A percentile compares a stretch with the other conserved stretches of the same genome.
These are phyloP conservation scores for Thelonectria rubi DNA, from an alignment of 2,329 filamentous ascomycete genomes.

Conservation along the genomic window DNA sequence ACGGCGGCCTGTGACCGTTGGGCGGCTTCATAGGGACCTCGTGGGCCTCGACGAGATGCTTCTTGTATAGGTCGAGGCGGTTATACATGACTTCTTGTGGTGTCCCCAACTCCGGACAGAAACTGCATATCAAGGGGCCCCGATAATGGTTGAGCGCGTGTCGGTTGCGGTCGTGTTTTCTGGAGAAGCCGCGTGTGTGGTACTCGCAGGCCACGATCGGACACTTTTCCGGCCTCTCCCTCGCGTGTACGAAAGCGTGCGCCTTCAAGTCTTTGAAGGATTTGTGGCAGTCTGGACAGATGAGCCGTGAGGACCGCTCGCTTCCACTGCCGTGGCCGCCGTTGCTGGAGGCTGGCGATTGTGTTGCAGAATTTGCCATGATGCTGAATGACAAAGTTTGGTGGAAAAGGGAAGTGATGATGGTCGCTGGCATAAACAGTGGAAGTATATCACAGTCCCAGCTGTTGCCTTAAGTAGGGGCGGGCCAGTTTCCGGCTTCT, in stretches of 20 bases:
- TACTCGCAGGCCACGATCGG: constrained; percentile 6
- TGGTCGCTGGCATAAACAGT: no score
- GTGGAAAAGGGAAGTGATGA: no score
- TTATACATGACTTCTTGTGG: not conserved
- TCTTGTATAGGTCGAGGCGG: constrained; percentile 7
- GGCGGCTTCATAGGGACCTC: constrained; percentile 4
- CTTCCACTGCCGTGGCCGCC: not conserved
- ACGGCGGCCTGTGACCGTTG: not conserved
- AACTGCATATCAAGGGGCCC: constrained; percentile 2
- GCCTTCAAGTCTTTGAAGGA: constrained; percentile 10
- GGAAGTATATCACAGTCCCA: no score
- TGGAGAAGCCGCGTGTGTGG: constrained; percentile 4
- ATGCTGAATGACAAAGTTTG: not conserved
- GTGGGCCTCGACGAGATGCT: constrained; percentile 4
- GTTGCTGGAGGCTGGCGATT: not conserved
- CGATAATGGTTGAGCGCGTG: constrained; percentile 8
- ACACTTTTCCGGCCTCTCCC: constrained; percentile 8
- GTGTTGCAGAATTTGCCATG: not conserved
- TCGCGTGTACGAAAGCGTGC: constrained; percentile 1
- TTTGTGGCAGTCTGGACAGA: not conserved
- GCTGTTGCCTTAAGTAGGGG: no score
- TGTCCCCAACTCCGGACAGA: constrained; percentile 1
- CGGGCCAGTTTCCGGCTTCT: no score
- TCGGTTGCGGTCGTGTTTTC: constrained; percentile 6
- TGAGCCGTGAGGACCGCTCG: not conserved